A percentile compares a stretch with the other conserved stretches of the same genome.
Conservation (phyloP, 352 stramenopile species). For the Peronospora destructor region DNA sequence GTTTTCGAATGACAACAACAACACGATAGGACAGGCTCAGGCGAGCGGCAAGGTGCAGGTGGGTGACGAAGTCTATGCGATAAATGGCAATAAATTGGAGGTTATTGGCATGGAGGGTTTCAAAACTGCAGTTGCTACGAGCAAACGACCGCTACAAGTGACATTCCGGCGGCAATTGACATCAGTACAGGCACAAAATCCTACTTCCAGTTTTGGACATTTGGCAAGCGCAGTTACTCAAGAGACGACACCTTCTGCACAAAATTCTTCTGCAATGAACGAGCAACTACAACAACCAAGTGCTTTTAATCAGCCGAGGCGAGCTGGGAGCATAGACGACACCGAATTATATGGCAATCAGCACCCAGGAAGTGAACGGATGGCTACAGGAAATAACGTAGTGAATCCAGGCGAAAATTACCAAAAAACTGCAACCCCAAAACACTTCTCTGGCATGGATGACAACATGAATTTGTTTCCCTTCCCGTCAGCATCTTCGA, state of each 20-base stretch:
- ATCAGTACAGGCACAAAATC: conserved; percentile 5
- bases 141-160: conserved; percentile 57
- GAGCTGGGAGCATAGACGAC: conserved; percentile 5
- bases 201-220: conserved; percentile 5
- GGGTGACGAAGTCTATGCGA: conserved; percentile 71
- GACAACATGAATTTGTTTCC: conserved; percentile 31
- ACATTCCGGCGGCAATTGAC: conserved; percentile 50
- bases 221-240: conserved; percentile 8
- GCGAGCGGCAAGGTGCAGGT: conserved; percentile 61
- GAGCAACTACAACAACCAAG: conserved; percentile 17
- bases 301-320: conserved; percentile 15
- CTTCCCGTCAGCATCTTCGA: conserved; percentile 22
- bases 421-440: conserved; percentile 2
- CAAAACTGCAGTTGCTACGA: conserved; percentile 52
- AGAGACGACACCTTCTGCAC: conserved; percentile 3
- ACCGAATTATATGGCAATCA: conserved; percentile 17
- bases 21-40: conserved; percentile 65
- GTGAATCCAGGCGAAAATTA: conserved; percentile 11
- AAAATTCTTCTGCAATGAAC: conserved; percentile 14
- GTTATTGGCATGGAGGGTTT: conserved; percentile 80
- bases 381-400: conserved; percentile 6
- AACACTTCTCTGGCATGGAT: conserved; percentile 15
- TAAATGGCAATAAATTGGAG: conserved; percentile 59
- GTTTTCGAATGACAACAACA: conserved; percentile 66
- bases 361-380: conserved; percentile 12